A percentile compares a stretch with the other conserved stretches of the same genome.
Conservation (phyloP, 345 rosid species). For the Combretum micranthum region DNA sequence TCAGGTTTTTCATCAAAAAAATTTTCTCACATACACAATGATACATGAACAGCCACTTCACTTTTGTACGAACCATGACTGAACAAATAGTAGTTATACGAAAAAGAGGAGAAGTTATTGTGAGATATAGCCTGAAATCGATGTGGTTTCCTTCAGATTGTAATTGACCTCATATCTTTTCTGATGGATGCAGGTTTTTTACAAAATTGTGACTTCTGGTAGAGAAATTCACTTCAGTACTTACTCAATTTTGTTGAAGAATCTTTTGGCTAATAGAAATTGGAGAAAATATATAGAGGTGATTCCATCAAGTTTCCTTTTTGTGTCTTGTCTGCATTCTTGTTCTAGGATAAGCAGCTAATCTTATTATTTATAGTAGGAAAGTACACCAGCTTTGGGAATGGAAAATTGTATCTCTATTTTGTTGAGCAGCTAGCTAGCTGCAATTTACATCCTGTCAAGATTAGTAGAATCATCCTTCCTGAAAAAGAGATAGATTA, state of each 20-base stretch:
- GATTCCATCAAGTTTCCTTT: not conserved
- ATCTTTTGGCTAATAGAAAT: constrained; percentile 70
- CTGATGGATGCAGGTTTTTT: constrained; percentile 50
- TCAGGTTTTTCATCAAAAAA: too few species aligned
- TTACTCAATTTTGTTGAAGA: constrained; percentile 56
- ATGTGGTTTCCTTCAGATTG: not conserved
- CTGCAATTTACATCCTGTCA: not conserved
- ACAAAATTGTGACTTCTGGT: constrained; percentile 58
- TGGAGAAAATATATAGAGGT: constrained; percentile 99
- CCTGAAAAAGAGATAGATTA: too few species aligned
- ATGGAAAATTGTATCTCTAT: not conserved
- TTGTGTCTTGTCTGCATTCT: too few species aligned
- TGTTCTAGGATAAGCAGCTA: too few species aligned
- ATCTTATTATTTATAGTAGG: too few species aligned
- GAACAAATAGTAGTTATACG: too few species aligned
- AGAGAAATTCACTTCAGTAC: constrained; percentile 49
- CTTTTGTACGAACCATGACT: too few species aligned
- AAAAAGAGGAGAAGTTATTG: too few species aligned
- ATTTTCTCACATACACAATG: too few species aligned
- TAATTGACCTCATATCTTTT: not conserved
- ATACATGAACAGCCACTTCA: too few species aligned
- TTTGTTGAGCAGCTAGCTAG: not conserved
- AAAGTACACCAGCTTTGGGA: too few species aligned
- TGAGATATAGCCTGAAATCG: not conserved
- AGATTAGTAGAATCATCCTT: not conserved